These are phyloP conservation scores for Eucalyptus polyanthemos DNA, from an alignment of 345 rosid species.

Conservation along the genomic window DNA sequence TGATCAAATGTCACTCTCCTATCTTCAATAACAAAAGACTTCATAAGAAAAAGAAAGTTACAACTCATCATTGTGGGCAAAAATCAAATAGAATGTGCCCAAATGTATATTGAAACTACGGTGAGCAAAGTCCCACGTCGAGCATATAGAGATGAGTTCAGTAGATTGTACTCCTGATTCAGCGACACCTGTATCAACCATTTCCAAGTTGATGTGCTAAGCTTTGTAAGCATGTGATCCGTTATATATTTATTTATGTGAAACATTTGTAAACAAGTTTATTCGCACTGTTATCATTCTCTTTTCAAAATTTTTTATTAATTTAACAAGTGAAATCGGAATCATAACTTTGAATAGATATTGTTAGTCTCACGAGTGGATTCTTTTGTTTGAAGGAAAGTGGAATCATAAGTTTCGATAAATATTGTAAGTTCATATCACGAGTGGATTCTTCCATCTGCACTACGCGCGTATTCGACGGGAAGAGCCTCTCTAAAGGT, in stretches of 20 bases:
- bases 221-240: not conserved
- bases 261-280: not conserved
- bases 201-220: not conserved
- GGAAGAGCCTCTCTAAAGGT: not conserved
- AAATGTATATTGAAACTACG: not conserved
- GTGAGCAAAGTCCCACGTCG: not conserved
- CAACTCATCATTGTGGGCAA: not conserved
- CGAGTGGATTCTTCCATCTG: not conserved
- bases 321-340: not conserved
- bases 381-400: not conserved
- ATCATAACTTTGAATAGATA: not conserved
- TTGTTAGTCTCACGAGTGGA: not conserved
- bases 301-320: not conserved
- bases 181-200: accelerated
- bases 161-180: not conserved
- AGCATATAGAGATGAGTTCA: not conserved
- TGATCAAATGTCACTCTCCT: not conserved
- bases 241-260: not conserved
- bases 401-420: not conserved
- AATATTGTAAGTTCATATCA: not conserved
- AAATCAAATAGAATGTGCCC: not conserved
- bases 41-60: not conserved
- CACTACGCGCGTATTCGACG: not conserved
- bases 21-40: not conserved
- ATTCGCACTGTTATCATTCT: not conserved